Evolutionary conservation across 768 basidiomycete species (phyloP).

Genomic region (Mycena alexandri): DNA sequence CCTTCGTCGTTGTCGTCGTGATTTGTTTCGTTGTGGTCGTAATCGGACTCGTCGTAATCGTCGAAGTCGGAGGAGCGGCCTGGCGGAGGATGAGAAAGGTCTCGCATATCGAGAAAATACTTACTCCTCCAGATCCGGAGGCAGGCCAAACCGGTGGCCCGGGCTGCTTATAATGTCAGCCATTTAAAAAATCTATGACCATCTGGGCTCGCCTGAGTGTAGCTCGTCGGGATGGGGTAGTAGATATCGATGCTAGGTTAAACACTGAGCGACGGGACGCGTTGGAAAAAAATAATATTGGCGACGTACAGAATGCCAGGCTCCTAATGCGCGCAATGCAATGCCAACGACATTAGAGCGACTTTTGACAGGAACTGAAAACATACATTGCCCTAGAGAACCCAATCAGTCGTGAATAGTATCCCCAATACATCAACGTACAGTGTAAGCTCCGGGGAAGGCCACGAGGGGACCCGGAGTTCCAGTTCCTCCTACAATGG

Average conservation of each 20-base stretch:
- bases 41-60: not conserved
- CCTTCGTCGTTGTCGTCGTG: not conserved
- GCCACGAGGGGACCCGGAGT: slow-evolving; percentile 49
- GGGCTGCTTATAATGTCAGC: slow-evolving; percentile 4
- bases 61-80: not conserved
- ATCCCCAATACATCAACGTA: not conserved
- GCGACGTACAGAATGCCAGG: slow-evolving; percentile 32
- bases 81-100: not conserved
- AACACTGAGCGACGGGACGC: not conserved
- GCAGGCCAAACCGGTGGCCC: slow-evolving; percentile 27
- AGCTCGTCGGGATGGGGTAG: slow-evolving; percentile 39
- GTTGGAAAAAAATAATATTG: not conserved
- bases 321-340: slow-evolving; percentile 13
- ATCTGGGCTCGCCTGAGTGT: slow-evolving; percentile 26
- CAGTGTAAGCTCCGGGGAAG: slow-evolving; percentile 52
- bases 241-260: slow-evolving; percentile 35
- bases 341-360: not conserved
- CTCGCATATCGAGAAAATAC: not conserved
- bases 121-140: not conserved
- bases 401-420: not conserved
- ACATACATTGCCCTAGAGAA: slow-evolving; percentile 21
- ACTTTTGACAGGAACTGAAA: too few species aligned
- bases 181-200: too few species aligned
- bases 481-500: slow-evolving; percentile 42
- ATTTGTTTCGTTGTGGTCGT: not conserved